Conservation (phyloP, 202 grass and related monocot genomes). For the Digitaria exilis region DNA sequence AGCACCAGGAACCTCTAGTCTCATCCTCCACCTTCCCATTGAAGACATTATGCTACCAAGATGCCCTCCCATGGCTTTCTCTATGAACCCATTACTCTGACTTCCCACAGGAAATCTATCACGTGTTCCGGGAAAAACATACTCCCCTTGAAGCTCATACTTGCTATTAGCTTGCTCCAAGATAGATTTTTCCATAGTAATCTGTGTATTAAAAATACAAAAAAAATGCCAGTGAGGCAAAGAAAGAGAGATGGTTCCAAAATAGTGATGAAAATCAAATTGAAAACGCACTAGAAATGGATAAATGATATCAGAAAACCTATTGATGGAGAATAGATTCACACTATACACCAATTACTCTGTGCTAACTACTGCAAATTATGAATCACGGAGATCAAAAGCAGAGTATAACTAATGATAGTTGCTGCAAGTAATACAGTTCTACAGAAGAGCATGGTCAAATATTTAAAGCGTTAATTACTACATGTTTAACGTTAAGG, state of each 20-base stretch:
- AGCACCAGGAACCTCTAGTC: constrained; percentile 91
- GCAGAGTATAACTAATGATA: neutral
- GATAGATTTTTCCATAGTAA: constrained; percentile 95
- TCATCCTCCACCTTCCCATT: constrained; percentile 95
- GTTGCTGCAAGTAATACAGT: neutral
- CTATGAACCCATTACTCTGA: constrained; percentile 68
- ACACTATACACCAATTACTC: neutral
- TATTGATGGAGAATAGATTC: neutral
- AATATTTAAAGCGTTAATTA: neutral
- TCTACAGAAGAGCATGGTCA: neutral
- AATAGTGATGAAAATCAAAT: constrained; percentile 22
- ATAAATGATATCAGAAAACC: constrained; percentile 21
- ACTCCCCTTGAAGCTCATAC: constrained; percentile 98
- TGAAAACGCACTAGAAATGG: constrained; percentile 4
- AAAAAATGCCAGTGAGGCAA: constrained; percentile 13
- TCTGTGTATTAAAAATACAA: constrained; percentile 62
- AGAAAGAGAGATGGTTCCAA: neutral
- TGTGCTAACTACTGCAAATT: constrained; percentile 12
- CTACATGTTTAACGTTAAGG: no score
- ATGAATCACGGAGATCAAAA: constrained; percentile 9
- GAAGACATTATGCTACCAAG: constrained; percentile 95
- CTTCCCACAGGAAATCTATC: constrained; percentile 79
- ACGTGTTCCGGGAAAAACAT: constrained; percentile 88
- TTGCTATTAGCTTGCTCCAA: constrained; percentile 90
- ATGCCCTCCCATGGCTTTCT: constrained; percentile 95